Evolutionary conservation across 2,329 filamentous ascomycete species (phyloP), one percentile per base, ranked within the genome.

Genomic region (Gyromitra esculenta): DNA sequence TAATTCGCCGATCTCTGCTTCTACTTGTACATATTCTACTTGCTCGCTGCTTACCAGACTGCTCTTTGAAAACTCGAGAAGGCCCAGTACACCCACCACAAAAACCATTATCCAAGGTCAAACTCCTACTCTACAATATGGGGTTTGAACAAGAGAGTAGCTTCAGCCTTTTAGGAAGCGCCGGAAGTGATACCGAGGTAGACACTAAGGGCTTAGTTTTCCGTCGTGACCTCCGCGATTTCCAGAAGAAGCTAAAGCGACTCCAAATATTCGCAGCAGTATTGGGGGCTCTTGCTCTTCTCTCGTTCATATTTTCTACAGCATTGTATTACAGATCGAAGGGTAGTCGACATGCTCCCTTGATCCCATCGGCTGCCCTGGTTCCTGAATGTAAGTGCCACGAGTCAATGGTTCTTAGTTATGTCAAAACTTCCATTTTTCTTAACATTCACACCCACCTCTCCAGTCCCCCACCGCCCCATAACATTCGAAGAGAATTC

Each of bases 401-500:
- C 3, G n/a, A 50, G 15, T 7, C n/a, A 18, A n/a, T 18, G n/a
- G n/a, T n/a, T 18, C 48, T 0, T n/a, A 4, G 13, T 31, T 31
- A 31, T 31, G 48, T 13, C 15, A 50, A 18, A 50, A n/a, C 6
- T 13, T 5, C n/a, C 48, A 15, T 7, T 1, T 3, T 50, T 18
- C 48, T n/a, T 50, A 18, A 50, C 48, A 45, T 15, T 15, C 4
- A 45, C 15, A 45, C 5, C 15, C 41, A 11, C 39, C 4, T 43
- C 3, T 1, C n/a, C 48, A 50, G 48, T 50, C 7, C 48, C 48
- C 13, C 48, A n/a, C 48, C 48, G 48, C 15, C 48, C 48, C 48
- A n/a, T 50, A 18, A 50, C 48, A 50, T 50, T 50, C 48, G 48
- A 50, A 50, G 48, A 50, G 48, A 50, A 50, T 18, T 50, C 48